Evolutionary conservation across 2,329 filamentous ascomycete genomes (phyloP), one percentile per base, ranked within the genome.

Genomic region (Cytospora chrysosperma): DNA sequence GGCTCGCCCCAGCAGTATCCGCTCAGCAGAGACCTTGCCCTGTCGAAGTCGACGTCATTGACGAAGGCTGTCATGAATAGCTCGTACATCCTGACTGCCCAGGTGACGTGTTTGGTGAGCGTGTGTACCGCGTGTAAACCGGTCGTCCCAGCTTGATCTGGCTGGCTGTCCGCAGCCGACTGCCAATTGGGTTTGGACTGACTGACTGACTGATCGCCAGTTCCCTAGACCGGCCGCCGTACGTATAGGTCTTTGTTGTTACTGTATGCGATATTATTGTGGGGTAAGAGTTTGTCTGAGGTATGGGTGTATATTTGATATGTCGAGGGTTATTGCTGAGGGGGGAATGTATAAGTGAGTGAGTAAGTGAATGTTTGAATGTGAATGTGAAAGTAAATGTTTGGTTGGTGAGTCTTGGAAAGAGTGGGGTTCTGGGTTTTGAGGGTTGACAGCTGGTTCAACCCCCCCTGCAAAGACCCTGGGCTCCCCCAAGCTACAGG

Each of bases 1-100:
- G 84, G 79, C 2, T 77, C 75, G 81, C 85, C 86, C 69, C 80
- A 84, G 65, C 82, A 84, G 66, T 85, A 77, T 21, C 85, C 85
- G 63, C 83, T 78, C 8, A 89, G 74, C 12, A 89, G 77, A 1
- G 81, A 78, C 60, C 81, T 79, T 24, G 81, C 81, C 63, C 75
- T 78, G 56, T 75, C 73, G 40, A 84, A 76, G 68, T 86, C 82
- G 64, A 73, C 76, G 61, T 82, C 79, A 21, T 77, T 75, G 59
- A 88, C 78, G 53, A 80, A 71, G 12, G 82, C 79, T 4, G 84
- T 83, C 63, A 88, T 77, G 68, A 86, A 87, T 21, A 88, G 74
- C 72, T 88, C 85, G 70, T 86, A 81, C 84, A 86, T 87, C 51
- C 15, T 57, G 37, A 32, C 10, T 34, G 49, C n/a, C n/a, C n/a